Evolutionary conservation across 1,139 yeast species (phyloP).

Genomic region (Candida mesenterica): DNA sequence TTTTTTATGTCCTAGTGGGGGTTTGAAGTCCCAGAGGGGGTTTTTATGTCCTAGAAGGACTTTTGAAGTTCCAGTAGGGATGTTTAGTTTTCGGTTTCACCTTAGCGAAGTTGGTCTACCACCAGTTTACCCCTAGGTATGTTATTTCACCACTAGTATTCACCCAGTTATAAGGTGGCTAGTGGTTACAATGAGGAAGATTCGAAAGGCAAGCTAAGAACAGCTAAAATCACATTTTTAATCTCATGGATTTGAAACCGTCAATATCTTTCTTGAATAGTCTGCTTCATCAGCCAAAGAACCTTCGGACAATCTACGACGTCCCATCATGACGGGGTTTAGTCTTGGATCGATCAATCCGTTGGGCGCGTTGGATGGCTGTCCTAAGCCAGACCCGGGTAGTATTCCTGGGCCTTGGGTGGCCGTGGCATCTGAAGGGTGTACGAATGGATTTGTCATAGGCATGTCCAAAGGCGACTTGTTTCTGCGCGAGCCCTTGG

Average conservation of each 20-base stretch:
- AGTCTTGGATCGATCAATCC: constrained; percentile 51
- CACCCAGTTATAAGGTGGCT: too few species aligned
- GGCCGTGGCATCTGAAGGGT: constrained; percentile 50
- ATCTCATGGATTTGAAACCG: constrained; percentile 69
- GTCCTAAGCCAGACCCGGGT: constrained; percentile 13
- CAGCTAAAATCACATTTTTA: too few species aligned
- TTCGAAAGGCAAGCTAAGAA: too few species aligned
- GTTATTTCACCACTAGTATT: too few species aligned
- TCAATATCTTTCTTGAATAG: constrained; percentile 67
- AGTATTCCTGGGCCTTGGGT: constrained; percentile 12
- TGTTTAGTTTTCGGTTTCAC: too few species aligned
- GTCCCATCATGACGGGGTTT: constrained; percentile 69
- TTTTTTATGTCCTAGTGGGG: too few species aligned
- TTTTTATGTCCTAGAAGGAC: too few species aligned
- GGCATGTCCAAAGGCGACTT: constrained; percentile 37
- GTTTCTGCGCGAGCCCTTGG: constrained; percentile 19
- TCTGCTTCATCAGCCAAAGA: constrained; percentile 78
- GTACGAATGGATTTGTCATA: constrained; percentile 56
- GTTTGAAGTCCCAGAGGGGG: too few species aligned
- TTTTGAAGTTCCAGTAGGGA: too few species aligned
- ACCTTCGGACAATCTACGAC: constrained; percentile 72
- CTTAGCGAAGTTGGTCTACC: too few species aligned
- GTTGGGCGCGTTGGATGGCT: constrained; percentile 6
- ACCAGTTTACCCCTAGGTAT: too few species aligned
- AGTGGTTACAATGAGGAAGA: too few species aligned